Evolutionary conservation across 1,139 yeast genomes (phyloP).

Genomic region (Nematodospora anomalae): DNA sequence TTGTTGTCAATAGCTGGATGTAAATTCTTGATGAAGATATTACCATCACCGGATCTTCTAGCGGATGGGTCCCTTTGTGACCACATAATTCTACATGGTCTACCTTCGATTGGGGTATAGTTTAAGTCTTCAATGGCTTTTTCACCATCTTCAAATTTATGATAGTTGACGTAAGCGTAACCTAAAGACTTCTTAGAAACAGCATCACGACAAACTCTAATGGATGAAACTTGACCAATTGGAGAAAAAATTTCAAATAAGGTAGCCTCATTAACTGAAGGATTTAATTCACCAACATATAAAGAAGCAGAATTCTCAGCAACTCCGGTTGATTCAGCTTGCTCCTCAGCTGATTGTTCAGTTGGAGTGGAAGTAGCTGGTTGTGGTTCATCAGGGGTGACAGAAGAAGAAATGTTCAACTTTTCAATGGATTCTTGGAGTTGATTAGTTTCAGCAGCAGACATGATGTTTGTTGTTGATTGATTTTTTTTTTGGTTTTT

Average conservation of each 20-base stretch:
- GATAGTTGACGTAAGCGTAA: slow-evolving; percentile 97
- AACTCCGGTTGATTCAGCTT: slow-evolving; percentile 33
- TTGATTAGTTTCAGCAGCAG: slow-evolving; percentile 51
- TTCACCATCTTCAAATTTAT: slow-evolving; percentile 86
- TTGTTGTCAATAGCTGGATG: slow-evolving; percentile 98
- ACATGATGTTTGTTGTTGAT: slow-evolving; percentile 32
- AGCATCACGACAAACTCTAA: slow-evolving; percentile 99
- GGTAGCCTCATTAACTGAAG: slow-evolving; percentile 89
- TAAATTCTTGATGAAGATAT: slow-evolving; percentile 96
- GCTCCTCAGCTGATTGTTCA: slow-evolving; percentile 26
- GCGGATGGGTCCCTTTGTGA: slow-evolving; percentile 98
- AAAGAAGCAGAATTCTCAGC: slow-evolving; percentile 75
- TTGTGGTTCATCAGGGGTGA: slow-evolving; percentile 28
- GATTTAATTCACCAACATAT: slow-evolving; percentile 97
- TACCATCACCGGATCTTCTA: slow-evolving; percentile 96
- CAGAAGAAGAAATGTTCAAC: slow-evolving; percentile 42
- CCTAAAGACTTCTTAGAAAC: slow-evolving; percentile 96
- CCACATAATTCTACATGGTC: slow-evolving; percentile 99
- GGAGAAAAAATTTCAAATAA: slow-evolving; percentile 94
- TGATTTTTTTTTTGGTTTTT: slow-evolving; percentile 11
- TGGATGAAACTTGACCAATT: slow-evolving; percentile 93
- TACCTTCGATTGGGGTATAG: slow-evolving; percentile 92
- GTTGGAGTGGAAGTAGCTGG: slow-evolving; percentile 26
- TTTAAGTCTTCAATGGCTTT: slow-evolving; percentile 94
- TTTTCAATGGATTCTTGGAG: slow-evolving; percentile 58